phyloP scores from a whole-genome alignment of 768 basidiomycete genomes.

The Mycena filopes region DNA sequence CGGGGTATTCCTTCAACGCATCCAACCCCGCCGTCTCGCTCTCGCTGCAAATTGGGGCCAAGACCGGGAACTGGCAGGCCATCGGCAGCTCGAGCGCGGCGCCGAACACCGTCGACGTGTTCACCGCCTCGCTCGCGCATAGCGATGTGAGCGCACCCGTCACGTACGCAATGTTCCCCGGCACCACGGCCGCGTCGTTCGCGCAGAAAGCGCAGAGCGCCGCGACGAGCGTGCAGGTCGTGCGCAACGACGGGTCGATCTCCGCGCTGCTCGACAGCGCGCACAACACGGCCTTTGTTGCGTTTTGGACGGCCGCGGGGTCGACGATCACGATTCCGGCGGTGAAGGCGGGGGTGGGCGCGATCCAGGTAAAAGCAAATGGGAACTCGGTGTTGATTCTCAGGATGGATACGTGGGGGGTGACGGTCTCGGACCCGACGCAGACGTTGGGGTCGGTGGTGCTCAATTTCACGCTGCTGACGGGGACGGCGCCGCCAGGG shows the following conservation, averaged over 20 bases:
- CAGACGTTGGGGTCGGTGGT: constrained; percentile 42
- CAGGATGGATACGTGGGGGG: constrained; percentile 42
- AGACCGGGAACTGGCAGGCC: constrained; percentile 46
- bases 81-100: constrained; percentile 45
- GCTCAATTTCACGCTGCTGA: constrained; percentile 42
- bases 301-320: constrained; percentile 56
- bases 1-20: constrained; percentile 49
- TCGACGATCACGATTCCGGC: constrained; percentile 50
- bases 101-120: constrained; percentile 43
- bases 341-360: constrained; percentile 33
- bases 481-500: constrained; percentile 36
- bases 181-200: constrained; percentile 44
- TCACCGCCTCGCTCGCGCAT: constrained; percentile 54
- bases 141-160: constrained; percentile 37
- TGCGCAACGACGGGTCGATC: constrained; percentile 46
- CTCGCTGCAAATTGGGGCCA: constrained; percentile 40
- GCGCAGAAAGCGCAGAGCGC: constrained; percentile 34
- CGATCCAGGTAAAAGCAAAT: constrained; percentile 47
- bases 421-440: constrained; percentile 63
- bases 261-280: constrained; percentile 54
- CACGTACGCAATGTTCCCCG: constrained; percentile 57
- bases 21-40: constrained; percentile 35
- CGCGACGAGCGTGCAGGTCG: constrained; percentile 40
- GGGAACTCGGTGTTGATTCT: constrained; percentile 49
- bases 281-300: constrained; percentile 48